Percentiles rank a stretch among this genome's conserved stretches.
Conservation (phyloP, 2,329 filamentous ascomycete genomes). For the Endocalyx cinctus region DNA sequence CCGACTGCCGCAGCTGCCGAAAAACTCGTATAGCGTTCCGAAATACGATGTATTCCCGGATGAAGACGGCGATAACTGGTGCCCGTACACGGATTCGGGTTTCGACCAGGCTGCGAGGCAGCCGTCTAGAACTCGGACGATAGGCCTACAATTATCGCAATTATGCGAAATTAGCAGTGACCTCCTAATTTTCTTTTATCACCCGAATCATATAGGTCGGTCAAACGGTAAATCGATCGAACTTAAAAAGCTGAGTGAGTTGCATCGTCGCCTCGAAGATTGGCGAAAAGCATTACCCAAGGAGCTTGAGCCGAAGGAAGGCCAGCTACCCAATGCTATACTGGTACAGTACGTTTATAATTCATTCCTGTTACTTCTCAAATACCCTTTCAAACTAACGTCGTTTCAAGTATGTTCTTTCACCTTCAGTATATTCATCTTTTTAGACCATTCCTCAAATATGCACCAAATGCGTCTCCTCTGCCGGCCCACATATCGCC, state of each 20-base stretch:
- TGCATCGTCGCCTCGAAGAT: constrained; percentile 83
- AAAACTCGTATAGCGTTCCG: constrained; percentile 73
- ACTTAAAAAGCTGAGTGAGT: constrained; percentile 85
- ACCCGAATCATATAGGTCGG: constrained; percentile 63
- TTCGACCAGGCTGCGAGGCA: constrained; percentile 69
- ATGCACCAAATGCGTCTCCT: constrained; percentile 74
- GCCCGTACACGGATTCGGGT: constrained; percentile 81
- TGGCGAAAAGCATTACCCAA: constrained; percentile 82
- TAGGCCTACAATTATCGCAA: constrained; percentile 74
- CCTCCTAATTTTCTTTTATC: constrained; percentile 84
- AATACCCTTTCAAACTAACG: too few species aligned
- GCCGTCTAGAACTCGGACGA: constrained; percentile 75
- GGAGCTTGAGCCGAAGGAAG: constrained; percentile 86
- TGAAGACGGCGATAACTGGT: constrained; percentile 84
- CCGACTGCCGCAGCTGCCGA: constrained; percentile 79
- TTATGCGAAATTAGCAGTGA: constrained; percentile 94
- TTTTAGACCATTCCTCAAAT: constrained; percentile 92
- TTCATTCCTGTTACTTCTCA: too few species aligned
- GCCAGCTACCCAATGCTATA: constrained; percentile 77
- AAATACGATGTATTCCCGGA: constrained; percentile 88
- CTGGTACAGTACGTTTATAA: constrained; percentile 77
- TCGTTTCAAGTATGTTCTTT: constrained; percentile 96
- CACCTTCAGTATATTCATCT: constrained; percentile 93
- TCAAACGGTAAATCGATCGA: constrained; percentile 74
- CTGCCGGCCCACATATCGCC: constrained; percentile 85